Conservation (phyloP, 1,284 basidiomycete species). For the Vanrija sp. region DNA sequence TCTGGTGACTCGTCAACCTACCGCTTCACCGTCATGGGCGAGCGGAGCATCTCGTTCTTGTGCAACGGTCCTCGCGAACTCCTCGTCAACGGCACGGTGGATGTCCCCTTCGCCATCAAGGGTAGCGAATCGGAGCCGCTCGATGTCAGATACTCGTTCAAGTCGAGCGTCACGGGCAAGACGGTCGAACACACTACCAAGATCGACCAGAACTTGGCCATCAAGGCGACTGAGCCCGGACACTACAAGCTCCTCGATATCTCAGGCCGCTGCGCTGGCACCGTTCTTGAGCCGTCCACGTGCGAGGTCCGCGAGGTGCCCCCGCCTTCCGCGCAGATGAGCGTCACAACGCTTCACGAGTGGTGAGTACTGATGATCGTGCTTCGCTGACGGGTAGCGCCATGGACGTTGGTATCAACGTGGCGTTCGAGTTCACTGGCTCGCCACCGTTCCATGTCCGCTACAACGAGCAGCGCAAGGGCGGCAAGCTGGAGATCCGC, state of each 20-base stretch:
- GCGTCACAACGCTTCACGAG: slow-evolving; percentile 87
- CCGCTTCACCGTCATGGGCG: slow-evolving; percentile 68
- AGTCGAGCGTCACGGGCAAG: slow-evolving; percentile 9
- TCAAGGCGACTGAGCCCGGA: slow-evolving; percentile 66
- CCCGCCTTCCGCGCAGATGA: slow-evolving; percentile 72
- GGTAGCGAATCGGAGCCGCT: slow-evolving; percentile 9
- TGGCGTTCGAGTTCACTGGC: slow-evolving; percentile 79
- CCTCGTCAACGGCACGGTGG: slow-evolving; percentile 53
- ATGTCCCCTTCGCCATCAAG: slow-evolving; percentile 13
- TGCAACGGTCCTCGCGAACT: slow-evolving; percentile 68
- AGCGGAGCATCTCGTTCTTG: slow-evolving; percentile 69
- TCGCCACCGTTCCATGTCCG: slow-evolving; percentile 82
- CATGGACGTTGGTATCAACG: slow-evolving; percentile 87
- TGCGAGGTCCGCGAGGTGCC: slow-evolving; percentile 73
- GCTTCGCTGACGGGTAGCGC: slow-evolving; percentile 53
- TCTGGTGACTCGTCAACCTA: slow-evolving; percentile 48
- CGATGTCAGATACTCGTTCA: slow-evolving; percentile 27
- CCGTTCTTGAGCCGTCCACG: slow-evolving; percentile 71
- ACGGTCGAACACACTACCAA: slow-evolving; percentile 42
- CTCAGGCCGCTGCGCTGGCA: slow-evolving; percentile 71
- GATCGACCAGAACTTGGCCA: slow-evolving; percentile 52
- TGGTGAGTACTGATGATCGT: slow-evolving; percentile 48
- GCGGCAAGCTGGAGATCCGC: slow-evolving; percentile 58
- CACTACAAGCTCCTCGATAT: slow-evolving; percentile 72
- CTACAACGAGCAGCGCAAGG: slow-evolving; percentile 70